A percentile compares a stretch with the other conserved stretches of the same genome.
Evolutionary conservation across 768 basidiomycete species (phyloP).

Genomic region (Leccinum rimulosum): DNA sequence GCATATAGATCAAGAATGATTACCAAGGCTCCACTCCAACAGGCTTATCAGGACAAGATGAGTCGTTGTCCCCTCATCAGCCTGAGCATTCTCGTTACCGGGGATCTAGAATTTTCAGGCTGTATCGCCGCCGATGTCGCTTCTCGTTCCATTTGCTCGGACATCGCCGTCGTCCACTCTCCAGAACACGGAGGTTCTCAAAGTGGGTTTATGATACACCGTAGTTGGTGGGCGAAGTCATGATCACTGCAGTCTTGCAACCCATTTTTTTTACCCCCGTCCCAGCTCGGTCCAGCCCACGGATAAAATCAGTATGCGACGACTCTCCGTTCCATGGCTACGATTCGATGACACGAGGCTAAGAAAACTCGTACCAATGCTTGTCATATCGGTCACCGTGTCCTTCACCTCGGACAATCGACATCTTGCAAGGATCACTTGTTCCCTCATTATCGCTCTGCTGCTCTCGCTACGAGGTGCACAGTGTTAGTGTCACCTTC

Average conservation of each 20-base stretch:
- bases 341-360: conserved; percentile 57
- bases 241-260: not conserved
- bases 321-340: not conserved
- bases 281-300: conserved; percentile 54
- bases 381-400: conserved; percentile 80
- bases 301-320: conserved; percentile 41
- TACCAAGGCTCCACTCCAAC: not conserved
- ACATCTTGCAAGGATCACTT: conserved; percentile 85
- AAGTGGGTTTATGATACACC: not conserved
- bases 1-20: not conserved
- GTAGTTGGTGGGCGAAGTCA: not conserved
- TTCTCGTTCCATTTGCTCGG: not conserved
- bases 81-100: not conserved
- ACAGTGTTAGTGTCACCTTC: conserved; percentile 51
- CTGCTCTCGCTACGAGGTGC: conserved; percentile 57
- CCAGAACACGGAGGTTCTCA: not conserved
- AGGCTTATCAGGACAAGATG: not conserved
- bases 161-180: not conserved
- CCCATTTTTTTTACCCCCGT: not conserved
- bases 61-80: not conserved
- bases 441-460: conserved; percentile 80
- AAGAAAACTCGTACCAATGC: conserved; percentile 89
- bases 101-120: not conserved
- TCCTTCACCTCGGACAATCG: conserved; percentile 62
- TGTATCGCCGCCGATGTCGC: not conserved